Evolutionary conservation across 768 basidiomycete genomes (phyloP), one percentile per base, ranked within the genome.

Genomic region (Macrolepiota albuminosa): DNA sequence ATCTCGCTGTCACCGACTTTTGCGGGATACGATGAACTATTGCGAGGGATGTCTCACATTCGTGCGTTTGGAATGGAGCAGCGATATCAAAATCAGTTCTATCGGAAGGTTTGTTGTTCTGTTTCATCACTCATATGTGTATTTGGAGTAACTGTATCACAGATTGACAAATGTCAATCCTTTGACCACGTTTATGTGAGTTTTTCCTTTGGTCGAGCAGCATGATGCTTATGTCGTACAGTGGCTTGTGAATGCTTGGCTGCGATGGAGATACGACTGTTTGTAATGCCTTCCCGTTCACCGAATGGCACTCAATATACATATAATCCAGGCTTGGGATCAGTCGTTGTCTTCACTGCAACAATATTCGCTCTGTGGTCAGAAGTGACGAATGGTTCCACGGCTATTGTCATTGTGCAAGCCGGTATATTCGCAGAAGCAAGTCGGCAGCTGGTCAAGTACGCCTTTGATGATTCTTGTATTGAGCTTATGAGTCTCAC

Each of bases 251-350:
- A 84, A 81, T 52, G 82, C 79, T 18, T 89, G 88, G 88, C 75
- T 89, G 50, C 77, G 81, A 60, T 88, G 85, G 83, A 75, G 88
- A 76, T 89, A 91, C 65, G 88, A 91, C 65, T 86, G 86, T 84
- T 55, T 66, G 81, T 69, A 5, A 9, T 56, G 24, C 21, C 16
- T 31, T 56, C 36, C 31, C 4, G 5, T n/a, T 57, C 40, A 31
- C 58, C 47, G 10, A 34, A 50, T 34, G 21, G 37, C 9, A 55
- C 42, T 61, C 31, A 21, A 29, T 11, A 21, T 53, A 8, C 40
- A 51, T 51, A 8, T 39, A 46, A 9, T 42, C 2, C 40, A 86
- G 85, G 84, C 68, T 76, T 90, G 21, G 88, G 88, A 36, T 88
- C 88, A 6, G 72, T 88, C 2, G 85, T 90, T 31, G 87, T 90